Evolutionary conservation across 805 yeast genomes (phyloP).

Genomic region (Schwanniomyces sp.): DNA sequence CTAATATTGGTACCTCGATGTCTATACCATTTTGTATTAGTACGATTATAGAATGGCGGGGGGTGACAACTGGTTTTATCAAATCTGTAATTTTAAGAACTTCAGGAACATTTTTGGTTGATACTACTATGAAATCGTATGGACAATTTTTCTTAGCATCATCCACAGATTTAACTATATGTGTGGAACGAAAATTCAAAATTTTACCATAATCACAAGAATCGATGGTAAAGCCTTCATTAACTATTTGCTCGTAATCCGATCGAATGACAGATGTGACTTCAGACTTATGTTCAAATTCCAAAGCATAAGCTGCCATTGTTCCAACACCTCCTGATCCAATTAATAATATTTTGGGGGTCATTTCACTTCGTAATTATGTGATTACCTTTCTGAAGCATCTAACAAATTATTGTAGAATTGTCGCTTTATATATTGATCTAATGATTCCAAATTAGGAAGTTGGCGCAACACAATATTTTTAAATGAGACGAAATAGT

Average conservation of each 20-base stretch:
- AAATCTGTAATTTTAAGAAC: conserved; percentile 32
- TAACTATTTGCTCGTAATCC: conserved; percentile 20
- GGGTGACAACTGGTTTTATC: conserved; percentile 24
- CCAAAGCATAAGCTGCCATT: conserved; percentile 62
- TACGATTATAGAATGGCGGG: conserved; percentile 16
- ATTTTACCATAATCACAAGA: conserved; percentile 25
- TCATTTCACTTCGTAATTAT: too few species aligned
- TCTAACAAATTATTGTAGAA: too few species aligned
- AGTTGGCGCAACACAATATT: not conserved
- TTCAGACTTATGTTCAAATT: conserved; percentile 38
- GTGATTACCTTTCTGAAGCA: too few species aligned
- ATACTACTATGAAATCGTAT: conserved; percentile 31
- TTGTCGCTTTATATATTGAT: not conserved
- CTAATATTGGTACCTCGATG: conserved; percentile 20
- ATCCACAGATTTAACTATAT: conserved; percentile 25
- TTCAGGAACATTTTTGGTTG: conserved; percentile 29
- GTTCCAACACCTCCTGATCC: conserved; percentile 89
- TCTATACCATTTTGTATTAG: conserved; percentile 31
- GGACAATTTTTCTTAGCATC: conserved; percentile 25
- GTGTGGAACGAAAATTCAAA: conserved; percentile 21
- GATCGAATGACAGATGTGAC: conserved; percentile 29
- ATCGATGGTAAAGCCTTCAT: conserved; percentile 21
- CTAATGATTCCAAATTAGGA: not conserved
- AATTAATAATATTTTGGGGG: conserved; percentile 47
- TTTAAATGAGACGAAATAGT: too few species aligned